Evolutionary conservation across 306 rosid species (phyloP), one percentile per base, ranked within the genome.

Genomic region (Medicago arabica): DNA sequence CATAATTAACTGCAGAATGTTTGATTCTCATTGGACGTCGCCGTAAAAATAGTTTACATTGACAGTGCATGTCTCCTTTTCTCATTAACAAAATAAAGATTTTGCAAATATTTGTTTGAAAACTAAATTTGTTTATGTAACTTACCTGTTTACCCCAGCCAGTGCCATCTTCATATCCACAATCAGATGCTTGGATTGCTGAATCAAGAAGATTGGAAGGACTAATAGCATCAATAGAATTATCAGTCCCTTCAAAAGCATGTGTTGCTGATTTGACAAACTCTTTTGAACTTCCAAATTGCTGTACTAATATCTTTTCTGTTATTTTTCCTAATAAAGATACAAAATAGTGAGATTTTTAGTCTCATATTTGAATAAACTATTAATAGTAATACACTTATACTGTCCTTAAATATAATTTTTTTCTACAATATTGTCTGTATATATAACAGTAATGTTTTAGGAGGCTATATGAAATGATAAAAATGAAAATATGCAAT

Each of bases 101-200:
- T 28, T 13, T 14, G 17, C 9, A 23, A 58, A 58, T 58, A 58
- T 44, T 44, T 31, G 36, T 28, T 3, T 34, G 51, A 46, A 46
- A 46, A 46, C 1, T 46, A 34, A 31, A 31, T 3, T 31, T 31
- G 6, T 28, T 31, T 31, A 31, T 31, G 36, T 47, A 4, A 0
- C 31, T 3, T 15, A 90, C 96, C 92, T 85, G 46, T n/a, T 19
- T 51, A 40, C 97, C 97, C 98, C 98, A 93, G 8, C 17, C 19
- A 49, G 87, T 89, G 55, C 75, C 86, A 71, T 31, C 1, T 80
- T 91, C 98, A 58, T 86, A 93, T 15, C 7, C 80, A 58, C 84
- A 84, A 39, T 74, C 51, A 14, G 92, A 80, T 0, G 89, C 90
- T 61, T 75, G 63, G 59, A 31, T 23, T 41, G 95, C 90, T 49